Evolutionary conservation across 2,329 filamentous ascomycete species (phyloP).

Genomic region (Trichothecium roseum): DNA sequence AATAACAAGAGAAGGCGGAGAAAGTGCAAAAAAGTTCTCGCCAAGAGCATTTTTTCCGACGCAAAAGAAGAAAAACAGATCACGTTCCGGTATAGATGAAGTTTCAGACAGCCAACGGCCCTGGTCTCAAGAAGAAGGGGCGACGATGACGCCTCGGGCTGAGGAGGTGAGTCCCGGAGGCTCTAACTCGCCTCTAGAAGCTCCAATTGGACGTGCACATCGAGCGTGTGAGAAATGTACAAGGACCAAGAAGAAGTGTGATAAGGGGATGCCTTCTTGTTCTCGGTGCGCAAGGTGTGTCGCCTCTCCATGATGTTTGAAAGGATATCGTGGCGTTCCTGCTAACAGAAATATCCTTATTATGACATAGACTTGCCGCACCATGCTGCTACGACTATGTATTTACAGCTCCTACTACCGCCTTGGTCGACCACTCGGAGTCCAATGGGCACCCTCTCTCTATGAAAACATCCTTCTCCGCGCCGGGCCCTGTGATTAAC

Average conservation of each 20-base stretch:
- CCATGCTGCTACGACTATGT: slow-evolving; percentile 25
- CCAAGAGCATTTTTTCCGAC: too few relatives aligned
- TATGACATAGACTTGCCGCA: slow-evolving; percentile 16
- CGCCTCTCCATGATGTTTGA: slow-evolving; percentile 1
- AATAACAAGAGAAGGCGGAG: too few relatives aligned
- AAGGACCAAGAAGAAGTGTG: slow-evolving; percentile 26
- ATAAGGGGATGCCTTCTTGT: slow-evolving; percentile 24
- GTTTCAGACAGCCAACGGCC: too few relatives aligned
- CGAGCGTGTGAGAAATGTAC: slow-evolving; percentile 26
- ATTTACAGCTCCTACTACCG: slow-evolving; percentile 22
- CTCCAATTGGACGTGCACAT: slow-evolving; percentile 18
- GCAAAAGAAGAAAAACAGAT: too few relatives aligned
- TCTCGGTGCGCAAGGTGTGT: slow-evolving; percentile 22
- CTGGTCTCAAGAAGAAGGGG: not conserved
- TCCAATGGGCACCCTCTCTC: slow-evolving; percentile 7
- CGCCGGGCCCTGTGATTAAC: slow-evolving; percentile 5
- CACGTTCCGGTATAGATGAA: too few relatives aligned
- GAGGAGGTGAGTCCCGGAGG: slow-evolving; percentile 12
- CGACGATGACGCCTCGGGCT: slow-evolving; percentile 1
- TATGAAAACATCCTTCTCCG: not conserved
- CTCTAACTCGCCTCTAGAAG: slow-evolving; percentile 19
- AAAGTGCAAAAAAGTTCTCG: too few relatives aligned
- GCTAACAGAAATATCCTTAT: too few relatives aligned
- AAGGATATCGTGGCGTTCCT: not conserved
- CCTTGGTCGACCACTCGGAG: slow-evolving; percentile 16